A percentile compares a stretch with the other conserved stretches of the same genome.
Evolutionary conservation across 139 green algal genomes (phyloP).

Genomic region (Mesotaenium endlicherianum): DNA sequence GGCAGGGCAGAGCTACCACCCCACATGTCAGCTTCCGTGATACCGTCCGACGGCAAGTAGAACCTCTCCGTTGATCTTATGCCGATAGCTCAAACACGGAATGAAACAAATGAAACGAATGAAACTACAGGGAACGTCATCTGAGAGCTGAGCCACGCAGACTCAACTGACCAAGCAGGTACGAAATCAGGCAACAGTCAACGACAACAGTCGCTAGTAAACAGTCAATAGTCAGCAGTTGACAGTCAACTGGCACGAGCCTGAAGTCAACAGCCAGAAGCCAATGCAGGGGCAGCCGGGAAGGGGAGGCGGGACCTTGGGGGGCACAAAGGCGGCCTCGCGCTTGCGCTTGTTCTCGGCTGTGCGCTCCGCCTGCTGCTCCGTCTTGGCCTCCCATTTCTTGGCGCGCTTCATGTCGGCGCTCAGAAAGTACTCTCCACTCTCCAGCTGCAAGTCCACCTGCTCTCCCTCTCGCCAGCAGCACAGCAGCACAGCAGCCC

Average conservation of each 20-base stretch:
- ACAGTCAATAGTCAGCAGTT: too few relatives aligned
- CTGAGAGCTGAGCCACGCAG: too few relatives aligned
- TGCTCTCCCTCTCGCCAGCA: too few relatives aligned
- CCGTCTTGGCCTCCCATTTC: slow-evolving; percentile 55
- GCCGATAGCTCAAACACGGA: background rate
- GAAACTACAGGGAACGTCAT: background rate
- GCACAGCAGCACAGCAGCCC: too few relatives aligned
- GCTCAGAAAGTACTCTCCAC: slow-evolving; percentile 93
- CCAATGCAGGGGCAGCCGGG: background rate
- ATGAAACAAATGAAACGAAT: background rate
- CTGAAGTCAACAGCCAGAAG: background rate
- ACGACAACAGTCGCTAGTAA: too few relatives aligned
- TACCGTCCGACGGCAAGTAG: background rate
- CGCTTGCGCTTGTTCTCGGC: slow-evolving; percentile 68
- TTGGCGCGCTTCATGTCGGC: slow-evolving; percentile 56
- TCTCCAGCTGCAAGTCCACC: slow-evolving; percentile 77
- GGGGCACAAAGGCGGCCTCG: slow-evolving; percentile 81
- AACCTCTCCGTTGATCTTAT: background rate
- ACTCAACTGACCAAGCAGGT: too few relatives aligned
- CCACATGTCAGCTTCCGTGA: background rate
- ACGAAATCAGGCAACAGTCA: too few relatives aligned
- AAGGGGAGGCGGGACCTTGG: slow-evolving; percentile 45
- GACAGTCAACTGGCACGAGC: too few relatives aligned
- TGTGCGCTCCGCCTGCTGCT: slow-evolving; percentile 63
- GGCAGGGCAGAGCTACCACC: background rate